Base-by-base conservation (phyloP, 495 filamentous ascomycete species). In the Ascodesmis nigricans region DNA sequence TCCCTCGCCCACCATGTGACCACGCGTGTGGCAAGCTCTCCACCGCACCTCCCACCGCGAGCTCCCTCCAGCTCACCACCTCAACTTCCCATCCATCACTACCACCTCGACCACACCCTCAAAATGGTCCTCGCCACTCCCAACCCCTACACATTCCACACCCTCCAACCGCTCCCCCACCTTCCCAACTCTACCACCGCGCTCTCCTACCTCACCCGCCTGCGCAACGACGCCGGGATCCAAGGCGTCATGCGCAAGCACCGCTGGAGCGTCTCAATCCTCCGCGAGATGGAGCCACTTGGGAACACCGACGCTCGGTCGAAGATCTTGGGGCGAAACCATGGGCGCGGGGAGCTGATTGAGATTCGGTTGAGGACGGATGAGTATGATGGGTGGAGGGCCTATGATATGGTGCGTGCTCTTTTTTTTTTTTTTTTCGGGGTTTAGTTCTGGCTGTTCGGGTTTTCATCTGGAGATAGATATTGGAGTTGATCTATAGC, bases 281-380 rank as follows among this genome's bases (percentile, higher is more conserved):
- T 97, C 2, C 91, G 81, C 3, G 87, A 97, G 55, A 95, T 97
- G 84, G 73, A 95, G 45, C 87, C 87, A 0, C 58, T 70, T 0
- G 65, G 71, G 38, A 73, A 93, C 52, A 92, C 84, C 2, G 76
- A 68, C 10, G 69, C 70, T 50, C 72, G 82, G 44, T 59, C 64
- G 19, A 70, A 79, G 26, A 91, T 76, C 21, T 58, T 95, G 2
- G 87, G 87, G 0, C 56, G 93, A 21, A 97, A 97, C 49, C 61
- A 81, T 8, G 92, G 93, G 49, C 57, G 61, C 5, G 87, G 87
- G 35, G 73, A 91, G 57, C 75, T 82, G 0, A 92, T 97, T 13
- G 87, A 93, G 66, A 57, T 97, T 31, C 60, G 87, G 0, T 54
- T 97, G 23, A 64, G 87, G 9, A 93, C 87, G 4, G 87, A 97